phyloP scores from a whole-genome alignment of 441 rosid genomes.

The Biscutella laevigata region DNA sequence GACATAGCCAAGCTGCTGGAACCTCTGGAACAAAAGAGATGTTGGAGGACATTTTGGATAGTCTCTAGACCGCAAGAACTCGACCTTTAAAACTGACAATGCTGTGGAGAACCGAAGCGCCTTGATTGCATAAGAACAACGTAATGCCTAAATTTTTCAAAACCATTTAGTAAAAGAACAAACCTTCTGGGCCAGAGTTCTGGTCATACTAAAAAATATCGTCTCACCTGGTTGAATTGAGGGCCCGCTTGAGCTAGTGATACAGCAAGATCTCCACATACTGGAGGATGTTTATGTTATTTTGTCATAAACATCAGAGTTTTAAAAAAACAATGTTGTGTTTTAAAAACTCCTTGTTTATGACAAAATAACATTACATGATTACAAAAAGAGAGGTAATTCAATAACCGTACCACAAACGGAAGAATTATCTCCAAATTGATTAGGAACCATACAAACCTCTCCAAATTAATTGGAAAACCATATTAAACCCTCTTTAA shows the following conservation, averaged over 20 bases:
- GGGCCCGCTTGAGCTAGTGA: constrained; percentile 96
- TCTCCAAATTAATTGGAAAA: too few species aligned
- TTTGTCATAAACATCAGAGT: too few species aligned
- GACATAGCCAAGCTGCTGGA: constrained; percentile 93
- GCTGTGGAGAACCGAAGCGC: constrained; percentile 95
- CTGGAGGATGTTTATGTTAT: too few species aligned
- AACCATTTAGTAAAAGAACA: constrained; percentile 27
- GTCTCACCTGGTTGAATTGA: constrained; percentile 88
- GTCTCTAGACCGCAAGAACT: constrained; percentile 93
- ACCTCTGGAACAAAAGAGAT: constrained; percentile 84
- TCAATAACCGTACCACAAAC: too few species aligned
- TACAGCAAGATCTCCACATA: constrained; percentile 97
- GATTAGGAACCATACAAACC: too few species aligned
- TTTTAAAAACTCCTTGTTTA: too few species aligned
- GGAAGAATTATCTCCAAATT: too few species aligned
- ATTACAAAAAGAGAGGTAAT: too few species aligned
- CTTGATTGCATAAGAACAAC: constrained; percentile 77
- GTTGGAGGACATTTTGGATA: constrained; percentile 97
- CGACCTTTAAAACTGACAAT: constrained; percentile 89
- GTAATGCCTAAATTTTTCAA: constrained; percentile 52
- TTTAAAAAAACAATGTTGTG: too few species aligned
- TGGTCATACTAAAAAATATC: constrained; percentile 6
- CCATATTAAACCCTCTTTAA: too few species aligned
- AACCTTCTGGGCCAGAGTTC: constrained; percentile 2
- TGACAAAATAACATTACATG: too few species aligned